A percentile compares a stretch with the other conserved stretches of the same genome.
Evolutionary conservation across 345 rosid genomes (phyloP).

Genomic region (Salix exigua): DNA sequence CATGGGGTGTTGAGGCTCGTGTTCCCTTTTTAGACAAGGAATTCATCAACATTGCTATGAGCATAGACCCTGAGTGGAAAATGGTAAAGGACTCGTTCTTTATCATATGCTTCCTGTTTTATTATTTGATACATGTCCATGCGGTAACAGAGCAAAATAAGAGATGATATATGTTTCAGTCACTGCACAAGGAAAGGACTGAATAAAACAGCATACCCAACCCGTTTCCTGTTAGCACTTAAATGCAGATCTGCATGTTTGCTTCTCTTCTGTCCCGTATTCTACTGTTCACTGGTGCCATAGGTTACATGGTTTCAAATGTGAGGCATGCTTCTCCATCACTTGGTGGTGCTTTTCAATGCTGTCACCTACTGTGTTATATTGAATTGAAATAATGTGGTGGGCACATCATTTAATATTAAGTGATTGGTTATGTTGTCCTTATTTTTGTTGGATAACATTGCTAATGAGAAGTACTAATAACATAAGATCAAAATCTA

Average conservation of each 20-base stretch:
- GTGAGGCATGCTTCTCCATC: background rate
- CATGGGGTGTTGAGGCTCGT: conserved; percentile 95
- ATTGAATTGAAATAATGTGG: background rate
- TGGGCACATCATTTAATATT: background rate
- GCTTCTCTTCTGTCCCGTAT: background rate
- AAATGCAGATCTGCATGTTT: background rate
- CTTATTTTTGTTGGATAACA: background rate
- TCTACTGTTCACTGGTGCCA: background rate
- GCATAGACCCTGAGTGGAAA: conserved; percentile 81
- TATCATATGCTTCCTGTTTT: background rate
- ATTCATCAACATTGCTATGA: conserved; percentile 63
- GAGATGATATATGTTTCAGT: background rate
- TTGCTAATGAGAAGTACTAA: background rate
- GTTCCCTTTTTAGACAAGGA: conserved; percentile 83
- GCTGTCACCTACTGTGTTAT: background rate
- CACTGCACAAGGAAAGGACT: background rate
- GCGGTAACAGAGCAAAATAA: background rate
- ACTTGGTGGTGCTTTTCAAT: background rate
- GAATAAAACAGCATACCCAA: background rate
- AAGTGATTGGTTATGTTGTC: background rate
- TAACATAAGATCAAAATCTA: background rate
- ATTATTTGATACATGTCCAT: background rate
- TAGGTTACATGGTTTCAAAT: background rate
- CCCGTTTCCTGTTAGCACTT: background rate
- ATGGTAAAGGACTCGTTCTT: conserved; percentile 44